Conservation (phyloP, 768 basidiomycete species). For the Termitomyces sp. region DNA sequence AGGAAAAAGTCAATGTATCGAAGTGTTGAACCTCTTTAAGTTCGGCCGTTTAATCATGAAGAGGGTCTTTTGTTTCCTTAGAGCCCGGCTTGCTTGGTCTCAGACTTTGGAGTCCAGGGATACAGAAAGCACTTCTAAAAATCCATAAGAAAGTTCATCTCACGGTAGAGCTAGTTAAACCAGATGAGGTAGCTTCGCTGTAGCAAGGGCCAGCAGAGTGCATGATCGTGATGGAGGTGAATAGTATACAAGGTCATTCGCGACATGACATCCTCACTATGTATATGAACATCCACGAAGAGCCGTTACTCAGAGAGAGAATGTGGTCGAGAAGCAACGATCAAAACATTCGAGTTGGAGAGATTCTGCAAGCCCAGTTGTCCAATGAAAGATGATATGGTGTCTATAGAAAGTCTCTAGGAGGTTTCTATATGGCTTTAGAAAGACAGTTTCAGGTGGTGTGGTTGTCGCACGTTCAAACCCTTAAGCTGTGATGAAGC, state of each 20-base stretch:
- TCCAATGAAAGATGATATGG: neutral
- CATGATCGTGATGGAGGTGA: neutral
- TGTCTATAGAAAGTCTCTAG: neutral
- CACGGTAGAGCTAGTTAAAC: neutral
- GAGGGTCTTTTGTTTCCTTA: too few relatives aligned
- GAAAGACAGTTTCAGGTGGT: neutral
- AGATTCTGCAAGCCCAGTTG: neutral
- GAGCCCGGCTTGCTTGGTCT: too few relatives aligned
- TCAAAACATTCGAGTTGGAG: neutral
- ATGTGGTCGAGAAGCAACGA: neutral
- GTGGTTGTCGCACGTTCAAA: neutral
- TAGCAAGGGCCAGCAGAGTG: neutral
- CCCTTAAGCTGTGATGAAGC: neutral
- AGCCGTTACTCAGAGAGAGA: neutral
- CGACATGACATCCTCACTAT: neutral
- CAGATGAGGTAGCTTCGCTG: neutral
- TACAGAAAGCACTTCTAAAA: neutral
- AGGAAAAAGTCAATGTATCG: too few relatives aligned
- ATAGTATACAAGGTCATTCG: neutral
- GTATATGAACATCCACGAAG: neutral
- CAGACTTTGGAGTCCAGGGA: neutral
- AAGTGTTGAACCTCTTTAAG: too few relatives aligned
- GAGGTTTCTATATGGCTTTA: neutral
- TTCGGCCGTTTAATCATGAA: too few relatives aligned
- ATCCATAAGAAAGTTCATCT: neutral